phyloP scores from a whole-genome alignment of 345 rosid genomes.

The Hibiscus tridactylites region DNA sequence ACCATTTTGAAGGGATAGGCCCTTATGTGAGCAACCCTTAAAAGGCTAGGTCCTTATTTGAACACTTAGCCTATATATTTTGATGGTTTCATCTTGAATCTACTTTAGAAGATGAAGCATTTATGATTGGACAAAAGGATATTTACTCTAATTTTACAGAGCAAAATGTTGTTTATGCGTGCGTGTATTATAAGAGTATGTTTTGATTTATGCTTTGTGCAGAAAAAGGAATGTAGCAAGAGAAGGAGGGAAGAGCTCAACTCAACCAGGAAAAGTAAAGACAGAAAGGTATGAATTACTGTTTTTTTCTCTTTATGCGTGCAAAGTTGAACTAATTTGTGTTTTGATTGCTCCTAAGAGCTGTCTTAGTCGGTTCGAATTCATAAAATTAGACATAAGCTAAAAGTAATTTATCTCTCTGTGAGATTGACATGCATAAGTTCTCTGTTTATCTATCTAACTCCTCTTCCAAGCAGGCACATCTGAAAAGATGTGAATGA shows the following conservation, averaged over 20 bases:
- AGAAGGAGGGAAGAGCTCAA: conserved; percentile 58
- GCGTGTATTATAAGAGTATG: background rate
- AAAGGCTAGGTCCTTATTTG: too few species aligned
- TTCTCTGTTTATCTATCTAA: background rate
- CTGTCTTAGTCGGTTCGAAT: background rate
- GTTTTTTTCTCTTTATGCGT: background rate
- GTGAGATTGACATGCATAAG: background rate
- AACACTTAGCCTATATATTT: background rate
- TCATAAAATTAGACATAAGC: background rate
- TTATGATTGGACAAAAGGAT: background rate
- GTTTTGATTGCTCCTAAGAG: background rate
- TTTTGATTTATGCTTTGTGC: conserved; percentile 7
- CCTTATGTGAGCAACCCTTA: too few species aligned
- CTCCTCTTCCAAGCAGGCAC: background rate
- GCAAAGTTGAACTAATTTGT: background rate
- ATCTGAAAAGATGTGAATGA: background rate
- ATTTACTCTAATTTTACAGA: background rate
- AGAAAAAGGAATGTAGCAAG: conserved; percentile 64
- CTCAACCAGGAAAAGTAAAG: conserved; percentile 37
- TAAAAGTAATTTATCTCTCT: background rate
- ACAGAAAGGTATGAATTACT: conserved; percentile 39
- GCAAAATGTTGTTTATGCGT: background rate
- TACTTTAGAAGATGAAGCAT: background rate
- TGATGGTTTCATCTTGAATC: conserved; percentile 3
- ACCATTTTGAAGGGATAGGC: too few species aligned